A percentile compares a stretch with the other conserved stretches of the same genome.
phyloP scores from a whole-genome alignment of 1,139 yeast species.

The Yamadazyma spencermartinsiae region DNA sequence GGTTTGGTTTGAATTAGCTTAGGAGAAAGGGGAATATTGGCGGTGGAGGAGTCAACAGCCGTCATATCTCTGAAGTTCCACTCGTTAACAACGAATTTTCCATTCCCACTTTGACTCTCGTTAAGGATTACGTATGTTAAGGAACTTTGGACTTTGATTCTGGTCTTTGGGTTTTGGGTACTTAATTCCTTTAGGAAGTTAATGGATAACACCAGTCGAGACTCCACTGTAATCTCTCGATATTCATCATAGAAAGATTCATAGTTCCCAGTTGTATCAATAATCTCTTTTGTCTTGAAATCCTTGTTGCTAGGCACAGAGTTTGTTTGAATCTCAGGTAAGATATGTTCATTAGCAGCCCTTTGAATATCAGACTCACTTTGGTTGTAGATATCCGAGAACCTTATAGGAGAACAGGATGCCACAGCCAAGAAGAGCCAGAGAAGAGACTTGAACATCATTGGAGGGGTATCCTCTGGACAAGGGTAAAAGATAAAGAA shows the following conservation, averaged over 20 bases:
- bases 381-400: too few relatives aligned
- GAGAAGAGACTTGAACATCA: too few relatives aligned
- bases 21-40: conserved; percentile 10
- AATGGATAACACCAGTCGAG: conserved; percentile 5
- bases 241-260: conserved; percentile 10
- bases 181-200: conserved; percentile 5
- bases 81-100: conserved; percentile 8
- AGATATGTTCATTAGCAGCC: too few relatives aligned
- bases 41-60: neutral
- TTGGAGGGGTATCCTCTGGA: too few relatives aligned
- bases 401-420: too few relatives aligned
- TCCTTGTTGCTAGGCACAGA: neutral
- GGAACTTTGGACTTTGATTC: conserved; percentile 9
- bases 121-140: conserved; percentile 9
- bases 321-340: too few relatives aligned
- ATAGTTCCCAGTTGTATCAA: conserved; percentile 8
- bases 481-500: too few relatives aligned
- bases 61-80: conserved; percentile 12
- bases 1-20: conserved; percentile 9
- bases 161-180: conserved; percentile 3
- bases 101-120: neutral
- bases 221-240: conserved; percentile 8
- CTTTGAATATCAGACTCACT: too few relatives aligned
- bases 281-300: conserved; percentile 2
- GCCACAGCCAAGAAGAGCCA: too few relatives aligned